Evolutionary conservation across 2,329 filamentous ascomycete genomes (phyloP).

Genomic region (Arthroderma uncinatum): DNA sequence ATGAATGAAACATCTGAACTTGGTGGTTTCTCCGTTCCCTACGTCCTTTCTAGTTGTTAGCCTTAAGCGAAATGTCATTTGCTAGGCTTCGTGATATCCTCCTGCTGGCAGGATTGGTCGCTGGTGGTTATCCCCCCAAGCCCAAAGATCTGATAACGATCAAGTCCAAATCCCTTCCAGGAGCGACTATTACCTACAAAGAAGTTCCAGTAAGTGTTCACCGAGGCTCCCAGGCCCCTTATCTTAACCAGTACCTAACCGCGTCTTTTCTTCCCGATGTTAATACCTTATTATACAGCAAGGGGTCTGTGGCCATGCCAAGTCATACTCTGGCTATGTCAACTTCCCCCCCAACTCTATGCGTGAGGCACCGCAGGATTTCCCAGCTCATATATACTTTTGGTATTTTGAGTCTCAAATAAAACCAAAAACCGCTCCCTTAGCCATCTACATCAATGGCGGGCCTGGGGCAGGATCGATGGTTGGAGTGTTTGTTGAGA

Average conservation of each 20-base stretch:
- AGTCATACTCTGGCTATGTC: constrained; percentile 4
- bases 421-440: constrained; percentile 27
- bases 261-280: too few relatives aligned
- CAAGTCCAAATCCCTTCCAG: not conserved
- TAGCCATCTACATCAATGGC: constrained; percentile 34
- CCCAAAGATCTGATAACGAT: constrained; percentile 1
- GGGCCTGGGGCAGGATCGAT: constrained; percentile 29
- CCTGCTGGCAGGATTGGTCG: not conserved
- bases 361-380: not conserved
- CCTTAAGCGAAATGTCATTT: not conserved
- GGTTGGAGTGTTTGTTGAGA: constrained; percentile 28
- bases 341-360: constrained; percentile 6
- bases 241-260: too few relatives aligned
- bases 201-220: not conserved
- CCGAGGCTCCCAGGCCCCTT: too few relatives aligned
- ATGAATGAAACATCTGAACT: not conserved
- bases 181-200: constrained; percentile 4
- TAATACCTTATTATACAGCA: not conserved
- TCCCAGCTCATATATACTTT: constrained; percentile 36
- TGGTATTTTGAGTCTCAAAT: constrained; percentile 36
- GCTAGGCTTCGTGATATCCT: not conserved
- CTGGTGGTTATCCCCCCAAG: not conserved
- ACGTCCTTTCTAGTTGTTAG: not conserved
- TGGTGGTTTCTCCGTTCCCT: not conserved
- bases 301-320: not conserved